Evolutionary conservation across 164 flowering plant genomes (phyloP), one percentile per base, ranked within the genome.

Genomic region (Aristolochia contorta): DNA sequence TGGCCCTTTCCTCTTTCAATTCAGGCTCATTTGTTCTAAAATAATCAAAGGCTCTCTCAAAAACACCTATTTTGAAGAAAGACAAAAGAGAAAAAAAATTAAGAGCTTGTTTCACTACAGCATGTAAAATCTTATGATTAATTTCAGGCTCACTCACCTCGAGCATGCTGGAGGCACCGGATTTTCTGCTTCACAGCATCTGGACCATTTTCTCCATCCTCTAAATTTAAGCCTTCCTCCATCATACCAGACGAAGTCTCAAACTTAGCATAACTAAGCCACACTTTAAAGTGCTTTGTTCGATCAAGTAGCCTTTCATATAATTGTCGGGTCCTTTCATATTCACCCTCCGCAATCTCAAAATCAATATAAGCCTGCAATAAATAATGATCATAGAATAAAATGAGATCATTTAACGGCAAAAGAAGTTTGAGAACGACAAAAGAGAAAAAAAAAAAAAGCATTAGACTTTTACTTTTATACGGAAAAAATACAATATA

Each of bases 301-400:
- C 99, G 77, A 59, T 90, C 86, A 2, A 93, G 78, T 18, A 93
- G 82, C 67, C 94, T 77, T 72, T 85, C 89, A 68, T 94, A 94
- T 4, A 94, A 81, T 23, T 72, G 79, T 62, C 91, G 74, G 4
- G 97, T 85, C 71, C 83, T 81, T 51, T 80, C 95, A 57, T 59
- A 76, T 49, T 88, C 97, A 9, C 79, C 79, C 67, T 91, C 87
- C 16, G 86, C 75, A 52, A 88, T 82, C 75, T 94, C 97, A 74
- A 90, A 94, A 55, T 94, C 99, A 16, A 90, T 88, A 62, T 94
- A 94, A 64, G 97, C 93, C 98, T 92, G 82, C 23, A 60, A 19
- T 37, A 18, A 54, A 19, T 2, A 66, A 22, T 32, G n/a, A n/a
- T 46, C 20, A 56, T 46, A 15, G 30, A 54, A 24, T 7, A 14